These are phyloP conservation scores for Mucor piriformis DNA, from an alignment of 371 early-diverging fungal genomes.

Conservation along the genomic window DNA sequence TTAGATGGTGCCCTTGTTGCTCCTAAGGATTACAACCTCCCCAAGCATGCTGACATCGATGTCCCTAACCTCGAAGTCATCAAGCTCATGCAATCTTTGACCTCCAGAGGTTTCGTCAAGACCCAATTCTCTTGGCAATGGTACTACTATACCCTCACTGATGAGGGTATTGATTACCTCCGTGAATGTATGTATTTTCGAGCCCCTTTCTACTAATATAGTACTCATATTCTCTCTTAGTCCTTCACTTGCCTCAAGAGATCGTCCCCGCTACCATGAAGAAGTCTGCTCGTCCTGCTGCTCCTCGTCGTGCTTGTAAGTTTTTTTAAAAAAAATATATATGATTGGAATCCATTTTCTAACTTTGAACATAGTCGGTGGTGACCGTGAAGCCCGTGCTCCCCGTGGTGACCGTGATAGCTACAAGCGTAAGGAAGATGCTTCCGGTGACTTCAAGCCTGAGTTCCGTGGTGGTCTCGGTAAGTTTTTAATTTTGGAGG, in stretches of 20 bases:
- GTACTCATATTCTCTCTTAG: constrained; percentile 7
- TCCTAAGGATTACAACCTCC: constrained; percentile 96
- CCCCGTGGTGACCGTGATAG: constrained; percentile 76
- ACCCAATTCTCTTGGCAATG: constrained; percentile 99
- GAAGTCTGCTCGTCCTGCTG: constrained; percentile 79
- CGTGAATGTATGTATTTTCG: constrained; percentile 68
- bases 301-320: constrained; percentile 64
- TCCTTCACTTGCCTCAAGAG: constrained; percentile 94
- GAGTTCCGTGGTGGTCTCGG: constrained; percentile 88
- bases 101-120: constrained; percentile 93
- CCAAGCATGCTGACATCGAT: constrained; percentile 91
- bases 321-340: background rate
- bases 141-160: constrained; percentile 98
- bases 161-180: constrained; percentile 96
- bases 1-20: constrained; percentile 97
- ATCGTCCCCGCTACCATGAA: constrained; percentile 96
- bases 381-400: constrained; percentile 60
- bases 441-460: constrained; percentile 89
- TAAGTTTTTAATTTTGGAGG: constrained; percentile 18
- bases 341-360: background rate
- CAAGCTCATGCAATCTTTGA: constrained; percentile 96
- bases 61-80: constrained; percentile 98
- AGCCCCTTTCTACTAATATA: background rate
- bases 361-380: constrained; percentile 23
- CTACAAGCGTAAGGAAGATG: constrained; percentile 92